These are phyloP conservation scores for Albugo candida DNA, from an alignment of 352 stramenopile genomes.

Conservation along the genomic window DNA sequence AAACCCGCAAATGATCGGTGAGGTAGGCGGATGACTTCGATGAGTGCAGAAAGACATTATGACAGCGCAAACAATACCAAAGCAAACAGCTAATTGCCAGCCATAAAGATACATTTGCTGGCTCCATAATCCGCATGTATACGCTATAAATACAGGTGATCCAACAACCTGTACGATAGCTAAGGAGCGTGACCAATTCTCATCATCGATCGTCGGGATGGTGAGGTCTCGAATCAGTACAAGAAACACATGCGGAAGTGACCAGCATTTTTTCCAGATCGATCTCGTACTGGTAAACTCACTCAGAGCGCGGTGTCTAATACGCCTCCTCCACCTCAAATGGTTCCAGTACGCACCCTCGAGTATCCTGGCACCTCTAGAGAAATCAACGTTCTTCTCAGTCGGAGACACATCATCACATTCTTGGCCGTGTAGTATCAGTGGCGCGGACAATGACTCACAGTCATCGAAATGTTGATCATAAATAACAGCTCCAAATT, in stretches of 20 bases:
- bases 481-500: constrained; percentile 27
- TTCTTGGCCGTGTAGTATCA: constrained; percentile 23
- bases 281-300: constrained; percentile 23
- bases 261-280: constrained; percentile 24
- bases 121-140: constrained; percentile 21
- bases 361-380: constrained; percentile 18
- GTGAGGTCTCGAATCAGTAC: constrained; percentile 41
- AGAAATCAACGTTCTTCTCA: constrained; percentile 11
- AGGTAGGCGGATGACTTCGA: constrained; percentile 31
- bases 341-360: constrained; percentile 44
- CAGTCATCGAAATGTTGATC: constrained; percentile 39
- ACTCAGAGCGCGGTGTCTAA: constrained; percentile 26
- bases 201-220: constrained; percentile 42
- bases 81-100: constrained; percentile 9
- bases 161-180: constrained; percentile 71
- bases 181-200: constrained; percentile 58
- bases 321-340: constrained; percentile 42
- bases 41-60: constrained; percentile 48
- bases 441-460: constrained; percentile 28
- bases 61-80: constrained; percentile 22
- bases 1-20: constrained; percentile 20
- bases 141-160: constrained; percentile 68
- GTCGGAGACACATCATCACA: neutral
- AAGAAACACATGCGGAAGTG: constrained; percentile 24
- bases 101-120: constrained; percentile 19